Conservation (phyloP, 2,329 filamentous ascomycete species). For the Epichloe bromicola region DNA sequence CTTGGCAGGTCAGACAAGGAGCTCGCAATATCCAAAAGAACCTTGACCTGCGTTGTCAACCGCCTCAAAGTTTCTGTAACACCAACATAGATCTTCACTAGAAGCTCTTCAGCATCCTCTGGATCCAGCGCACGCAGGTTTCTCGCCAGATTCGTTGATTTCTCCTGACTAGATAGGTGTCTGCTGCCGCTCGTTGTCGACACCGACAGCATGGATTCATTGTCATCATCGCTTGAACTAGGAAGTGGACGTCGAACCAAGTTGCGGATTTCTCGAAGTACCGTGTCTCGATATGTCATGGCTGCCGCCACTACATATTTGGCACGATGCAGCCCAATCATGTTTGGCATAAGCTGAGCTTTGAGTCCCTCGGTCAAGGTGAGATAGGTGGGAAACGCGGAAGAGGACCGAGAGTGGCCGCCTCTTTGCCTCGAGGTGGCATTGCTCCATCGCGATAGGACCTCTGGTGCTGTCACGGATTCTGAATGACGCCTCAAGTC, state of each 20-base stretch:
- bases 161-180: conserved; percentile 69
- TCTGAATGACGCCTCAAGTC: conserved; percentile 75
- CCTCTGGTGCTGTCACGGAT: conserved; percentile 55
- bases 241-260: conserved; percentile 77
- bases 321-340: conserved; percentile 70
- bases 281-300: conserved; percentile 69
- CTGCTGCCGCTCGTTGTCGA: conserved; percentile 62
- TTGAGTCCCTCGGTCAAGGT: conserved; percentile 59
- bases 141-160: conserved; percentile 73
- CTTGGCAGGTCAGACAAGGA: conserved; percentile 38
- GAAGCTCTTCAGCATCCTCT: conserved; percentile 71
- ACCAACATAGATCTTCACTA: conserved; percentile 72
- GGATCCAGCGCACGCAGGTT: conserved; percentile 77
- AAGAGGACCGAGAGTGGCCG: conserved; percentile 50
- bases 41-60: conserved; percentile 81
- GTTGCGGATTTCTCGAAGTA: conserved; percentile 74
- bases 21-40: conserved; percentile 87
- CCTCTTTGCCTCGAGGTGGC: conserved; percentile 62
- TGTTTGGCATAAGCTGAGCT: conserved; percentile 51
- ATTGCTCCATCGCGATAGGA: conserved; percentile 73
- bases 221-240: conserved; percentile 88
- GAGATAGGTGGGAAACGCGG: conserved; percentile 67
- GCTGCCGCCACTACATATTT: conserved; percentile 70
- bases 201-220: conserved; percentile 73
- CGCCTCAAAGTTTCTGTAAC: conserved; percentile 78